phyloP scores from a whole-genome alignment of 2,329 filamentous ascomycete species.

The Colletotrichum siamense region DNA sequence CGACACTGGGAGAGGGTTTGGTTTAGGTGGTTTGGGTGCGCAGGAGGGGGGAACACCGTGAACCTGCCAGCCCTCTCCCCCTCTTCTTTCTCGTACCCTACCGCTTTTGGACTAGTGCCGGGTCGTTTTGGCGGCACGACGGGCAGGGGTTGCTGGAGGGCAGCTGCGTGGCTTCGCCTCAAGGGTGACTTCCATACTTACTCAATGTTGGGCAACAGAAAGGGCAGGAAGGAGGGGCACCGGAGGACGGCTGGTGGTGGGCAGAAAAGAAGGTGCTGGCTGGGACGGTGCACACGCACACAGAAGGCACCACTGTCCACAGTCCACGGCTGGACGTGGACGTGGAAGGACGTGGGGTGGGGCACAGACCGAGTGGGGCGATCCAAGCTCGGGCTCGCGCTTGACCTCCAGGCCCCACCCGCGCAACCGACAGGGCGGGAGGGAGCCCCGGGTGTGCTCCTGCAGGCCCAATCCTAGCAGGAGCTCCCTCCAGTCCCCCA shows the following conservation, averaged over 20 bases:
- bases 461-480: background rate
- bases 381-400: background rate
- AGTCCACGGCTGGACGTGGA: background rate
- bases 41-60: background rate
- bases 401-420: background rate
- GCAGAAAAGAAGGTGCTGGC: background rate
- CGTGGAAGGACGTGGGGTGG: background rate
- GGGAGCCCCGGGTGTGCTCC: background rate
- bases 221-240: background rate
- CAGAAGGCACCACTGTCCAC: background rate
- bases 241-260: background rate
- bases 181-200: background rate
- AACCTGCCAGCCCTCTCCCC: background rate
- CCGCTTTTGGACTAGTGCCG: background rate
- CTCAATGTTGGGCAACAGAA: background rate
- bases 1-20: background rate
- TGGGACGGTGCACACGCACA: background rate
- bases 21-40: background rate
- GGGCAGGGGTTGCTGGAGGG: background rate
- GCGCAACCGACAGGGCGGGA: conserved; percentile 13
- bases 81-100: conserved; percentile 1
- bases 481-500: background rate
- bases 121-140: background rate
- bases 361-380: background rate
- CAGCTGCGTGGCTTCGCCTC: background rate